These are phyloP conservation scores for Avena atlantica DNA, from an alignment of 176 grass and related monocot species.

Conservation along the genomic window DNA sequence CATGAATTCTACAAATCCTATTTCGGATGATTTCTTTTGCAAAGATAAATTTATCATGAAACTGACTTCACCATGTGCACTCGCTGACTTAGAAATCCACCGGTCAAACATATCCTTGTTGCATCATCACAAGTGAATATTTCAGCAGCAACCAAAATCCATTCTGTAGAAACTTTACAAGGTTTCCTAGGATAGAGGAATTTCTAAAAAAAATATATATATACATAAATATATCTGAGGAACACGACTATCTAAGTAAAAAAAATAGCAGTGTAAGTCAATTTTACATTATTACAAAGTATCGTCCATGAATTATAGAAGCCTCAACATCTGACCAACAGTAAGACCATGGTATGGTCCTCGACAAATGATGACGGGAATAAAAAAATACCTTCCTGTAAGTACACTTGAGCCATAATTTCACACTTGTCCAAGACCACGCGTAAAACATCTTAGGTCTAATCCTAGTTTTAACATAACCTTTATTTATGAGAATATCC, in stretches of 20 bases:
- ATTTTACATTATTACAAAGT: constrained; percentile 64
- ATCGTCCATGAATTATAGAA: constrained; percentile 49
- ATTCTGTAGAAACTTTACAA: neutral
- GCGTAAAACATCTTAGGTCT: neutral
- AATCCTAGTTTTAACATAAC: neutral
- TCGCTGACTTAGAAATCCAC: constrained; percentile 10
- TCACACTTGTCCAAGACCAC: too few relatives aligned
- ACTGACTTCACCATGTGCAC: constrained; percentile 10
- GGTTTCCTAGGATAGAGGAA: neutral
- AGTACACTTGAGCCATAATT: too few relatives aligned
- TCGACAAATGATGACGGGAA: too few relatives aligned
- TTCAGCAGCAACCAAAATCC: neutral
- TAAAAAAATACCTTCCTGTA: too few relatives aligned
- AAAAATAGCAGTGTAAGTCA: constrained; percentile 19
- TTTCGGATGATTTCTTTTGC: too few relatives aligned
- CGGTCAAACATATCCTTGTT: neutral
- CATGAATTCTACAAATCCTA: too few relatives aligned
- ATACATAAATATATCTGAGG: neutral
- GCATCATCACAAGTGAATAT: neutral
- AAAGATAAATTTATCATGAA: neutral
- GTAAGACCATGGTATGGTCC: neutral
- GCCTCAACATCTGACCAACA: constrained; percentile 61
- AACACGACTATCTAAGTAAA: neutral
- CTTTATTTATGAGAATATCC: too few relatives aligned
- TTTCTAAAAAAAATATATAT: neutral